Evolutionary conservation across 2,329 filamentous ascomycete species (phyloP).

Genomic region (Fusarium paranaense): DNA sequence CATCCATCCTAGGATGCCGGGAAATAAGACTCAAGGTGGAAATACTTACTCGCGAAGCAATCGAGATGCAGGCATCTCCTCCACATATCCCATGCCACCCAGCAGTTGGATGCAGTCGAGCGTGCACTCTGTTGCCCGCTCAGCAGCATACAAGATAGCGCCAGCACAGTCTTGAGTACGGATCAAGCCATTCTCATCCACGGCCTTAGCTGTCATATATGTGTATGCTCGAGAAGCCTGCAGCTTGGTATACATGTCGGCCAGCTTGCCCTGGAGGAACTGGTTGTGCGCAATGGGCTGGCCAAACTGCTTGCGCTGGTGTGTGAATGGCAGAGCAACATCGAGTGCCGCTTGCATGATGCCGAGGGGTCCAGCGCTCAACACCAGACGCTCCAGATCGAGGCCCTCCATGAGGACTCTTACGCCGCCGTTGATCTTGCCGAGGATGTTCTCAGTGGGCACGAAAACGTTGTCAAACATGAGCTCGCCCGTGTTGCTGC

Average conservation of each 20-base stretch:
- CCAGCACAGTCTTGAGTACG: constrained; percentile 94
- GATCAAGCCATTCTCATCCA: constrained; percentile 81
- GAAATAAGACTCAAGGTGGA: not conserved
- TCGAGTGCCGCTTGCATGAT: constrained; percentile 95
- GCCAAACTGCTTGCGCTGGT: constrained; percentile 90
- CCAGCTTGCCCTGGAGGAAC: constrained; percentile 90
- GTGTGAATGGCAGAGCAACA: constrained; percentile 86
- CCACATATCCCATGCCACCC: constrained; percentile 95
- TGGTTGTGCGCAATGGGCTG: constrained; percentile 91
- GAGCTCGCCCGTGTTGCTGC: constrained; percentile 94
- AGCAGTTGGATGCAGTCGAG: constrained; percentile 92
- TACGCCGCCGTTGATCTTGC: constrained; percentile 83
- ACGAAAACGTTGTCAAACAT: constrained; percentile 93
- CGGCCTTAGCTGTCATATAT: constrained; percentile 80
- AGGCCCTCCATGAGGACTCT: constrained; percentile 95
- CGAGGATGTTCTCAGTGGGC: constrained; percentile 83
- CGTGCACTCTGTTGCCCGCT: constrained; percentile 87
- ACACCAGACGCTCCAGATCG: constrained; percentile 91
- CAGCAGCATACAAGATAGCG: constrained; percentile 91
- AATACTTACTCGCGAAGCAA: constrained; percentile 76
- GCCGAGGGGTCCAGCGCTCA: constrained; percentile 90
- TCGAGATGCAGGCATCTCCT: constrained; percentile 91
- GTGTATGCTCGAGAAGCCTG: constrained; percentile 89
- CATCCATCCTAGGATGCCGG: not conserved
- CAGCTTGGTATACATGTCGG: constrained; percentile 97